A percentile compares a stretch with the other conserved stretches of the same genome.
phyloP scores from a whole-genome alignment of 1,284 basidiomycete species.

The Pterulicium gracile region DNA sequence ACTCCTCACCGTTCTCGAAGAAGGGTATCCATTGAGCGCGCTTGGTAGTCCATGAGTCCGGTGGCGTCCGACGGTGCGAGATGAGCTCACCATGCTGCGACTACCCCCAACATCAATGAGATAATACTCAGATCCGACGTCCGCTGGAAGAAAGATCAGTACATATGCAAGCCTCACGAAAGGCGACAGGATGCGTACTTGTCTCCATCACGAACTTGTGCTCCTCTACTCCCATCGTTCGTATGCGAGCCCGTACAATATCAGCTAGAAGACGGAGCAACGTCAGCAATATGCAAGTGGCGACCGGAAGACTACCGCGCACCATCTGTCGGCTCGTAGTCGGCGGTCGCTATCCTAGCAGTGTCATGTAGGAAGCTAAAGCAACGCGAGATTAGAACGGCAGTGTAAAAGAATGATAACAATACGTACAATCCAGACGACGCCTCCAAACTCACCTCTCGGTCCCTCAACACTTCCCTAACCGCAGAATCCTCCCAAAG shows the following conservation, averaged over 20 bases:
- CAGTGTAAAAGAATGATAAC: background rate
- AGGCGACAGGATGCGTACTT: constrained; percentile 25
- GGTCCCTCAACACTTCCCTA: constrained; percentile 34
- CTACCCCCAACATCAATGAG: constrained; percentile 64
- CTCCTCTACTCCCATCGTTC: constrained; percentile 61
- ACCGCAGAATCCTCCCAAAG: constrained; percentile 51
- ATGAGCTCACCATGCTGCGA: constrained; percentile 33
- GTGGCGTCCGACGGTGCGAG: constrained; percentile 7
- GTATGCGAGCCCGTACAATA: constrained; percentile 53
- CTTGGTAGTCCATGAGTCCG: background rate
- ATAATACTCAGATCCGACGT: constrained; percentile 41
- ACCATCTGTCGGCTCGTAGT: constrained; percentile 52
- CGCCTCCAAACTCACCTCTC: constrained; percentile 40
- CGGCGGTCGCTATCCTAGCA: constrained; percentile 36
- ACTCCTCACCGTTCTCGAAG: background rate
- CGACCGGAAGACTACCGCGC: constrained; percentile 11
- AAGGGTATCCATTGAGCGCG: background rate
- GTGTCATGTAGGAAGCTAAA: constrained; percentile 56
- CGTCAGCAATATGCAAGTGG: no score
- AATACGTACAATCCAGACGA: constrained; percentile 53
- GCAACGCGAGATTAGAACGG: background rate
- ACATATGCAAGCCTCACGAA: background rate
- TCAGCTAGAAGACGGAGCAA: constrained; percentile 27
- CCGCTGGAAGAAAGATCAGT: constrained; percentile 30
- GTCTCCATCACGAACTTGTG: constrained; percentile 46